Evolutionary conservation across 2,329 filamentous ascomycete genomes (phyloP).

Genomic region (Daldinia sp.): DNA sequence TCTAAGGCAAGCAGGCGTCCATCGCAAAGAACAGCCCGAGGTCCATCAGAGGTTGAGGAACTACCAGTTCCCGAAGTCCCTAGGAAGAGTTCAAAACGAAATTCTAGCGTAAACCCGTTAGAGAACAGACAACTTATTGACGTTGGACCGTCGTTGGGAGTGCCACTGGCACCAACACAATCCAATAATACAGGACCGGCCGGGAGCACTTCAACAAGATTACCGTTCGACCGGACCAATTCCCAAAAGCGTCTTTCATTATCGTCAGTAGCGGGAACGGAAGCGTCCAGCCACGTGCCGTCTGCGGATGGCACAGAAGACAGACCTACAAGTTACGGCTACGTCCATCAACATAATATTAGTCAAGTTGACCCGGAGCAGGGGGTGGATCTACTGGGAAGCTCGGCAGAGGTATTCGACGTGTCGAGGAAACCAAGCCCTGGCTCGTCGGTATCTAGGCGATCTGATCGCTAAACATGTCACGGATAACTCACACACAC

Average conservation of each 20-base stretch:
- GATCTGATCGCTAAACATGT: constrained; percentile 30
- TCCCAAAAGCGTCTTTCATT: constrained; percentile 65
- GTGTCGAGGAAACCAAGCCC: constrained; percentile 52
- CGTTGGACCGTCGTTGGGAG: constrained; percentile 41
- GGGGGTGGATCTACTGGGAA: constrained; percentile 62
- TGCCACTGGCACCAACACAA: constrained; percentile 31
- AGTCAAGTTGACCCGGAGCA: constrained; percentile 65
- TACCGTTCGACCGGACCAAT: constrained; percentile 69
- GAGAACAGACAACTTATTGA: constrained; percentile 54
- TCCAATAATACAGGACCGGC: constrained; percentile 25
- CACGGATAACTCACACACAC: neutral
- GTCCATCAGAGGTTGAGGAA: constrained; percentile 44
- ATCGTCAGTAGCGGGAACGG: constrained; percentile 63
- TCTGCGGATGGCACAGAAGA: constrained; percentile 56
- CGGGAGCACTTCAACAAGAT: constrained; percentile 51
- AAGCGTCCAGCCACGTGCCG: constrained; percentile 59
- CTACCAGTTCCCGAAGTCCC: constrained; percentile 71
- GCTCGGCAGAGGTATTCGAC: constrained; percentile 68
- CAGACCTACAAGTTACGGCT: constrained; percentile 66
- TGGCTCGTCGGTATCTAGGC: constrained; percentile 40
- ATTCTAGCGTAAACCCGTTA: constrained; percentile 58
- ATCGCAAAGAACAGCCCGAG: constrained; percentile 54
- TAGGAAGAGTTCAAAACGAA: constrained; percentile 78
- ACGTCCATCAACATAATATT: constrained; percentile 69
- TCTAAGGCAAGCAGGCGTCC: constrained; percentile 66